Evolutionary conservation across 805 yeast genomes (phyloP), one percentile per base, ranked within the genome.

Genomic region (Wickerhamiella cacticola): DNA sequence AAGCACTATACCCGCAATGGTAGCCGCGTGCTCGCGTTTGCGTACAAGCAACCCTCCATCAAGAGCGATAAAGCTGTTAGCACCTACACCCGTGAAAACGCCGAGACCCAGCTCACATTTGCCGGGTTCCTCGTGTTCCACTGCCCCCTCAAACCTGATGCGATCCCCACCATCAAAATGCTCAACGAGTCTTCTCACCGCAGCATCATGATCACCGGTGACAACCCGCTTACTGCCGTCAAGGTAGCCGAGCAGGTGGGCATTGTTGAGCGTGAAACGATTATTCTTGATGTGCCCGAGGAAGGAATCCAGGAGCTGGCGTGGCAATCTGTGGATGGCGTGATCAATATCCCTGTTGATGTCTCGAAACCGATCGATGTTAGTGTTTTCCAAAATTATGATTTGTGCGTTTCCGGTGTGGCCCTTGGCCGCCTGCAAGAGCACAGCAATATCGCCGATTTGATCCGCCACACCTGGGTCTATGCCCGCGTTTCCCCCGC

Each of bases 121-220:
- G 95, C 82, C 36, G 98, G 97, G 2, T 92, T 92, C 63, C 76
- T 92, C 58, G 92, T 92, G 48, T 92, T 92, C 83, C 95, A 86
- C 63, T 88, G 97, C 70, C 98, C 98, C 16, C 76, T 92, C 74
- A 92, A 92, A 65, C 74, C 72, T 31, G 98, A 92, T 68, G 98
- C 98, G 31, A 70, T 85, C 62, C 94, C 79, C 56, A 82, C 95
- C 35, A 79, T 92, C 56, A 72, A 77, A 59, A 89, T 87, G 96
- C 73, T 92, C 65, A 89, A 86, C 66, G 94, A 86, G 61, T 87
- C 96, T 1, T 78, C 89, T 48, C 98, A 92, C 65, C 86, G 98
- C 63, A 84, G 86, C 63, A 78, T 92, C 38, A 92, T 92, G 98
- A 92, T 92, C 57, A 92, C 98, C 43, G 98, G 98, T 72, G 98